Percentiles rank a stretch among this genome's conserved stretches.
phyloP scores from a whole-genome alignment of 1,284 basidiomycete species.

The Leccinum pachyderme region DNA sequence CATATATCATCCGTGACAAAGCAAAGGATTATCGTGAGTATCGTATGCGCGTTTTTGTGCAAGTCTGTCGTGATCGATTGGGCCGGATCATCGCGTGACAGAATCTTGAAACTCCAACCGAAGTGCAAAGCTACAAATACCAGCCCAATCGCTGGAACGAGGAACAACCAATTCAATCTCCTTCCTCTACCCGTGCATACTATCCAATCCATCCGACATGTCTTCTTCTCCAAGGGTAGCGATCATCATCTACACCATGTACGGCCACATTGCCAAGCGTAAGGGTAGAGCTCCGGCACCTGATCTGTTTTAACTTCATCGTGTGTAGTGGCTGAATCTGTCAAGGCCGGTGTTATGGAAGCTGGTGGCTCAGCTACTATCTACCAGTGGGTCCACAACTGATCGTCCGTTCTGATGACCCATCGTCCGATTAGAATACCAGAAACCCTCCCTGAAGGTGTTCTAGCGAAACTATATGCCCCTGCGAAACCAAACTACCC shows the following conservation, averaged over 20 bases:
- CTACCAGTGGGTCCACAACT: constrained; percentile 56
- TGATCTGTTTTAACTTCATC: constrained; percentile 13
- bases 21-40: constrained; percentile 16
- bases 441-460: constrained; percentile 81
- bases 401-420: background rate
- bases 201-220: constrained; percentile 15
- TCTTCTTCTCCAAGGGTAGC: constrained; percentile 45
- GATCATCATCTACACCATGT: constrained; percentile 82
- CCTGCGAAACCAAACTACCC: constrained; percentile 67
- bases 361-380: constrained; percentile 74
- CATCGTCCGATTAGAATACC: constrained; percentile 49
- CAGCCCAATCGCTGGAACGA: background rate
- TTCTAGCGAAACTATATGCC: constrained; percentile 67
- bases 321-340: constrained; percentile 69
- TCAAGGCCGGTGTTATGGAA: constrained; percentile 68
- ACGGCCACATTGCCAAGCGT: constrained; percentile 77
- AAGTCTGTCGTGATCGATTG: constrained; percentile 1
- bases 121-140: constrained; percentile 20
- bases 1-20: background rate
- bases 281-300: constrained; percentile 22
- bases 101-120: background rate
- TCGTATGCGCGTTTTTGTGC: constrained; percentile 10
- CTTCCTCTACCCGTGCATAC: background rate
- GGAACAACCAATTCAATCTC: background rate
- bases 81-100: constrained; percentile 9